A percentile compares a stretch with the other conserved stretches of the same genome.
These are phyloP conservation scores for Rhytidhysteron rufulum DNA, from an alignment of 2,329 filamentous ascomycete genomes.

Conservation along the genomic window DNA sequence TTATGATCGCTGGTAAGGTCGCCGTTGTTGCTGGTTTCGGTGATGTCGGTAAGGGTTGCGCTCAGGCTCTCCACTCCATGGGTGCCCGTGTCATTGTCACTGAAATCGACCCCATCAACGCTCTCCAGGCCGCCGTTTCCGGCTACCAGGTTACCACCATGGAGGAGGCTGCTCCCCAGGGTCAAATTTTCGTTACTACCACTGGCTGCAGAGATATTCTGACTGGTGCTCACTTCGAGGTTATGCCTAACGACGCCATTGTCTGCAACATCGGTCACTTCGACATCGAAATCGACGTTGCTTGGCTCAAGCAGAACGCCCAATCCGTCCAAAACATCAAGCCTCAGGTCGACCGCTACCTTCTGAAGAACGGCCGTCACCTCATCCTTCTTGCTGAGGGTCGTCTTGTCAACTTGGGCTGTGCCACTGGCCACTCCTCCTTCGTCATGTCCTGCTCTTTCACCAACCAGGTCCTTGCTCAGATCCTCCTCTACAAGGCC, in stretches of 20 bases:
- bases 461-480: conserved; percentile 99
- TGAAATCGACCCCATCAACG: conserved; percentile 99
- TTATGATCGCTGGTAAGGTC: conserved; percentile 99
- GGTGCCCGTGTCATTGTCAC: conserved; percentile 95
- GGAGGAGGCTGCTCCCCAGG: conserved; percentile 84
- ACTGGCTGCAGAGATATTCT: conserved; percentile 99
- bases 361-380: conserved; percentile 89
- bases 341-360: conserved; percentile 98
- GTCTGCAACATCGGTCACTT: conserved; percentile 99
- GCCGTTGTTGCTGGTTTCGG: conserved; percentile 96
- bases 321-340: conserved; percentile 97
- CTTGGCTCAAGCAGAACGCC: conserved; percentile 98
- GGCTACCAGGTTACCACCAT: conserved; percentile 97
- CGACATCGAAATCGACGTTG: conserved; percentile 99
- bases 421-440: conserved; percentile 97
- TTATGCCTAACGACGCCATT: conserved; percentile 95
- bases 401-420: conserved; percentile 98
- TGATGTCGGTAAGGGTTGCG: conserved; percentile 99
- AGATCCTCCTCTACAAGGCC: conserved; percentile 97
- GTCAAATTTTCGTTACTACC: conserved; percentile 99
- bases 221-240: conserved; percentile 85
- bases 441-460: conserved; percentile 99
- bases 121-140: conserved; percentile 95
- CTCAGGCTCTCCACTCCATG: conserved; percentile 93
- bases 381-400: conserved; percentile 98